Evolutionary conservation across 1,139 yeast genomes (phyloP).

Genomic region (Scheffersomyces quercinus): DNA sequence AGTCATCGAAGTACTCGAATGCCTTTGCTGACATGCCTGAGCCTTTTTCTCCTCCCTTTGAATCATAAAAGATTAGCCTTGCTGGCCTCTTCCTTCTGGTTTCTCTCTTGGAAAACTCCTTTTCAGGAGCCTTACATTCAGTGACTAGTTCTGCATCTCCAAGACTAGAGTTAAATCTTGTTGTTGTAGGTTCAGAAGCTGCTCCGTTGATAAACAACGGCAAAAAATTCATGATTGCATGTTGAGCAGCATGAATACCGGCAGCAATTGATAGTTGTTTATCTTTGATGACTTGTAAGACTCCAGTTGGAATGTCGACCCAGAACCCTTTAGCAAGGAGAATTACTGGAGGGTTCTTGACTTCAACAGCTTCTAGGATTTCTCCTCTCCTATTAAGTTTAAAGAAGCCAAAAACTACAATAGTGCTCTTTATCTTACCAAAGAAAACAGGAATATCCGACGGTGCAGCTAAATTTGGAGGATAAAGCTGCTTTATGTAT

Average conservation of each 20-base stretch:
- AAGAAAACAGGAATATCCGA: constrained; percentile 68
- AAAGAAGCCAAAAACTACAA: constrained; percentile 87
- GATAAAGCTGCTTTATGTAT: constrained; percentile 52
- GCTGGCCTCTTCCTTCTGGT: constrained; percentile 79
- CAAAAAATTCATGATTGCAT: constrained; percentile 74
- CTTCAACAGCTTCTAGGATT: constrained; percentile 89
- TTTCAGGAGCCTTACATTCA: constrained; percentile 96
- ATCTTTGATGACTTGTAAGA: constrained; percentile 56
- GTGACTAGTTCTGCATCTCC: constrained; percentile 74
- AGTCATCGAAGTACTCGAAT: constrained; percentile 70
- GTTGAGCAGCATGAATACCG: constrained; percentile 97
- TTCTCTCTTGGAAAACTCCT: constrained; percentile 79
- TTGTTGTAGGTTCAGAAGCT: constrained; percentile 39
- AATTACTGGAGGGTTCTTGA: constrained; percentile 80
- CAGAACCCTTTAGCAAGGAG: constrained; percentile 79
- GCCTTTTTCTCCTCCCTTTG: constrained; percentile 76
- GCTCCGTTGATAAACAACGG: constrained; percentile 55
- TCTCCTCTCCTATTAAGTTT: constrained; percentile 75
- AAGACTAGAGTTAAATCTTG: constrained; percentile 48
- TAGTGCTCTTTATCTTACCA: constrained; percentile 73
- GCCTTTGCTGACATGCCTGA: constrained; percentile 79
- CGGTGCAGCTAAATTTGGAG: constrained; percentile 16
- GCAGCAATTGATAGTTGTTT: constrained; percentile 76
- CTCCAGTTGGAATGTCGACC: constrained; percentile 75
- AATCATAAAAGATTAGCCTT: constrained; percentile 78